Evolutionary conservation across 257 asterid species (phyloP), one percentile per base, ranked within the genome.

Genomic region (Linaria vulgaris): DNA sequence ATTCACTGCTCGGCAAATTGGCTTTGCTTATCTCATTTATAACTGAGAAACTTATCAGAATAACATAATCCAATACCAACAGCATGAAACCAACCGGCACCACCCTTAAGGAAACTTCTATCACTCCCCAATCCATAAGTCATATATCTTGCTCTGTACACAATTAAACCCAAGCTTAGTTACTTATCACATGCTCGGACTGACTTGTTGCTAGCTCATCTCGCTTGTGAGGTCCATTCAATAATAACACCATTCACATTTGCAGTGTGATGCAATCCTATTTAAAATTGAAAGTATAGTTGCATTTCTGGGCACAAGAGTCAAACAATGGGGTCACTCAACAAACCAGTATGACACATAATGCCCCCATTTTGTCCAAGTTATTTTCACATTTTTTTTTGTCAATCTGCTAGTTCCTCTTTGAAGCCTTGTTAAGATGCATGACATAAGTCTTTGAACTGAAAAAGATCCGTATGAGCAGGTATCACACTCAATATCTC

Each of bases 401-500:
- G 49, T 44, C 19, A 44, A 44, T 44, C 47, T 41, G 49, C 19
- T 44, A n/a, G 15, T 34, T 4, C 16, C 49, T 50, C 21, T 14
- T 50, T 50, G 15, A 9, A 11, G 25, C 56, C 4, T 50, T 20
- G 25, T 19, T 12, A 50, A 6, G 20, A 59, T 53, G 67, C 56
- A 69, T 17, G 55, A 19, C 21, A 69, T 37, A 52, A 43, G 15
- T 17, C 45, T 27, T 7, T 17, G 50, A 61, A 43, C 15, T 60
- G 52, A 48, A 15, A 12, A 51, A 67, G 39, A 39, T 21, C 12
- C 50, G 9, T n/a, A 58, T 21, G 31, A 56, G 60, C 21, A 50
- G 56, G 54, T 12, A 68, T 25, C 6, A 64, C 6, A 54, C 30
- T 25, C 12, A 17, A 39, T 17, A 59, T 47, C 41, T 62, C 61